A percentile compares a stretch with the other conserved stretches of the same genome.
Evolutionary conservation across 208 protist genomes (phyloP).

Genomic region (Leishmania arabica): DNA sequence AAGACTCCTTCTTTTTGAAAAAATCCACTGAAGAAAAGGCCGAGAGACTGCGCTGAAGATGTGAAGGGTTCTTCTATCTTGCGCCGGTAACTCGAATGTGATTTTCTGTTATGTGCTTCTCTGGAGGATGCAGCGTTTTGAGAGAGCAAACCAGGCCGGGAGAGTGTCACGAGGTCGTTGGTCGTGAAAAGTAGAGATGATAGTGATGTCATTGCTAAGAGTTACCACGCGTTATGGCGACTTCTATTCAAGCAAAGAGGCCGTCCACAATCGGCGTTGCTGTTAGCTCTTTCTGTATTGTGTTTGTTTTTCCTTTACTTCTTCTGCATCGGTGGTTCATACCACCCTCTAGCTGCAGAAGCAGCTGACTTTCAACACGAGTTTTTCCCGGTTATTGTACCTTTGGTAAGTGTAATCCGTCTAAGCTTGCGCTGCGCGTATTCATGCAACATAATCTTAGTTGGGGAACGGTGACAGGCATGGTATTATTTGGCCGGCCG

Average conservation of each 20-base stretch:
- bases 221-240: background rate
- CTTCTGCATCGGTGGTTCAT: background rate
- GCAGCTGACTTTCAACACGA: background rate
- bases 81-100: background rate
- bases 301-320: background rate
- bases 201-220: background rate
- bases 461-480: background rate
- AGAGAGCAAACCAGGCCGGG: background rate
- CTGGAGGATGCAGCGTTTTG: background rate
- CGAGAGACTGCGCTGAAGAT: background rate
- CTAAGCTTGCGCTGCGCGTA: background rate
- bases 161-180: background rate
- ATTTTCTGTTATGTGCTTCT: background rate
- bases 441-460: background rate
- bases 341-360: background rate
- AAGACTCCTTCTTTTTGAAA: background rate
- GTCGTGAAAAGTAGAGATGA: background rate
- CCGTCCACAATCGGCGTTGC: background rate
- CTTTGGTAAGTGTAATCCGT: background rate
- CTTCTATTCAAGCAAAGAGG: background rate
- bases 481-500: background rate
- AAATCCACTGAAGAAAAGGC: background rate
- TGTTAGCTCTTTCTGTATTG: background rate
- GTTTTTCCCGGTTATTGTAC: background rate
- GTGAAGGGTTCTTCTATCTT: background rate